These are phyloP conservation scores for Xylariaceae sp. DNA, from an alignment of 2,329 filamentous ascomycete genomes.

Conservation along the genomic window DNA sequence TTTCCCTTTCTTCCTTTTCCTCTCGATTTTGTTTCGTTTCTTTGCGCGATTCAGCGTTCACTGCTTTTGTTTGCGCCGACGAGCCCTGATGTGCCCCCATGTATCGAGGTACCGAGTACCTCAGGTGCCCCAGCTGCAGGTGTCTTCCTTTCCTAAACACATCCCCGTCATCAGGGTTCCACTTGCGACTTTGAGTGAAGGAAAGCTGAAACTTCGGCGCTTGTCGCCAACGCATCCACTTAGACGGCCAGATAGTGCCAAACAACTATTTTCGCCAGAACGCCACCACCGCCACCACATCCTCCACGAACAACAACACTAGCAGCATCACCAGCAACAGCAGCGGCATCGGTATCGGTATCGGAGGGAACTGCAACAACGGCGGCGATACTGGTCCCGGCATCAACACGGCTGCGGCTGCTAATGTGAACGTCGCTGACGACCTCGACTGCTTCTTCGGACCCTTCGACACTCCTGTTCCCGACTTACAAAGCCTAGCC, in stretches of 20 bases:
- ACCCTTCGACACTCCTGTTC: not conserved
- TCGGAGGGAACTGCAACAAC: not conserved
- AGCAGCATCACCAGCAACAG: not conserved
- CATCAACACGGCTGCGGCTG: not conserved
- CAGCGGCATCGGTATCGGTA: not conserved
- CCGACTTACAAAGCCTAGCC: not conserved
- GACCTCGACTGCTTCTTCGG: not conserved
- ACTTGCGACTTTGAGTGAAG: constrained; percentile 2
- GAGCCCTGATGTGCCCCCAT: not conserved
- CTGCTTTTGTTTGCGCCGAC: not conserved
- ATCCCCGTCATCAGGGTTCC: not conserved
- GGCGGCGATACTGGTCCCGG: not conserved
- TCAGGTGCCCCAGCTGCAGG: too few species aligned
- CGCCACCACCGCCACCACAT: not conserved
- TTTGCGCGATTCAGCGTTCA: not conserved
- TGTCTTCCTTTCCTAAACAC: not conserved
- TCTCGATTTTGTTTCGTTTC: not conserved
- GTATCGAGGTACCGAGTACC: not conserved
- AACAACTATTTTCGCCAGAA: not conserved
- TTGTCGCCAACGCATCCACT: constrained; percentile 10
- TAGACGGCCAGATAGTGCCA: constrained; percentile 12
- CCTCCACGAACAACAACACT: not conserved
- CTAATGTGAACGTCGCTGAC: not conserved
- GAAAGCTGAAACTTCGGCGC: constrained; percentile 14
- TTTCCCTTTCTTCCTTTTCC: not conserved